Conservation (phyloP, 306 rosid species). For the Citrullus mucosospermus region DNA sequence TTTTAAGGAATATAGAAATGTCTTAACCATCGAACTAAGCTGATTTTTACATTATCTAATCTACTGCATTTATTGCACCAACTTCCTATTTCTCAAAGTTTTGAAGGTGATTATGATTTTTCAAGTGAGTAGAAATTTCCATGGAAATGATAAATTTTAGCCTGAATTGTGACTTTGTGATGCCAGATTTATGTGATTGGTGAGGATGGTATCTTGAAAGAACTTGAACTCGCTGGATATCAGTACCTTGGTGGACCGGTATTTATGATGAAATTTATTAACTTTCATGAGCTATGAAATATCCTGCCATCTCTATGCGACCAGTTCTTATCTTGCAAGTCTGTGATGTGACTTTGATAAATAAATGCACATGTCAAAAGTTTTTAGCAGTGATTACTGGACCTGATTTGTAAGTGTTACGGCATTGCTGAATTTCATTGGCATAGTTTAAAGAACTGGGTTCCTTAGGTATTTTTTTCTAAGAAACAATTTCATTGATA, state of each 20-base stretch:
- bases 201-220: conserved; percentile 96
- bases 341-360: not conserved
- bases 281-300: not conserved
- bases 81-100: not conserved
- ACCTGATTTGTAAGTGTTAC: not conserved
- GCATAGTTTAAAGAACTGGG: not conserved
- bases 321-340: not conserved
- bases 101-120: not conserved
- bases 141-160: not conserved
- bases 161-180: conserved; percentile 16
- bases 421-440: not conserved
- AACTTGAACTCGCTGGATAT: conserved; percentile 95
- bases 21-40: not conserved
- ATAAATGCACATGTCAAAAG: not conserved
- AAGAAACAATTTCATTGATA: too few relatives aligned
- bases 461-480: too few relatives aligned
- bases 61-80: not conserved
- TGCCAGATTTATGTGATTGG: conserved; percentile 91
- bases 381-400: not conserved
- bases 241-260: conserved; percentile 96
- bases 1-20: not conserved
- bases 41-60: not conserved
- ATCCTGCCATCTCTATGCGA: not conserved
- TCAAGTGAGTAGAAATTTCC: not conserved
- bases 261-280: conserved; percentile 14